Evolutionary conservation across 345 rosid species (phyloP).

Genomic region (Camelina hispida): DNA sequence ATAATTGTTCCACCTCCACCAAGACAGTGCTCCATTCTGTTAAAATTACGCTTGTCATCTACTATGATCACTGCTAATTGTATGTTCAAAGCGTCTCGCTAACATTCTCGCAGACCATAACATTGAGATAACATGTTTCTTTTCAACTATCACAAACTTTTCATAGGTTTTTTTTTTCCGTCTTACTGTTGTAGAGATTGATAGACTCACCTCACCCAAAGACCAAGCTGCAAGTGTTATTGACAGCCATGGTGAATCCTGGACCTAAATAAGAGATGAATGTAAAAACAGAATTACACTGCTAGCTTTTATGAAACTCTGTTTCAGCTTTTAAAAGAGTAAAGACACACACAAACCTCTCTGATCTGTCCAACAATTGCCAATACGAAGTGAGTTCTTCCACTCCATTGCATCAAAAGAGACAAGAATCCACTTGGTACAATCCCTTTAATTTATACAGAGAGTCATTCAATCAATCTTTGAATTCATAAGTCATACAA

Average conservation of each 20-base stretch:
- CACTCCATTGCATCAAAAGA: slow-evolving; percentile 85
- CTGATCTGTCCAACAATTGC: slow-evolving; percentile 54
- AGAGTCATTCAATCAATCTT: too few species aligned
- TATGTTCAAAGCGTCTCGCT: slow-evolving; percentile 1
- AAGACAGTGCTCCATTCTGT: background rate
- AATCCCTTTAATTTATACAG: too few species aligned
- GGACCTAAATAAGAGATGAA: slow-evolving; percentile 51
- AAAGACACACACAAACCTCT: slow-evolving; percentile 54
- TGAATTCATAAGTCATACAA: too few species aligned
- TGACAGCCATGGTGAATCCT: slow-evolving; percentile 65
- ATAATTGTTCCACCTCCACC: slow-evolving; percentile 25
- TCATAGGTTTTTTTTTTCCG: background rate
- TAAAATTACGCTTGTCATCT: background rate
- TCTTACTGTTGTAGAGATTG: background rate
- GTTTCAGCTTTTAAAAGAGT: background rate
- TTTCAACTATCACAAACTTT: background rate
- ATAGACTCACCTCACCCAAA: slow-evolving; percentile 61
- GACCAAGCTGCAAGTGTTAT: slow-evolving; percentile 81
- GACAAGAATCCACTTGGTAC: slow-evolving; percentile 84
- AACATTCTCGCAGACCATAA: background rate
- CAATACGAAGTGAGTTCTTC: slow-evolving; percentile 72
- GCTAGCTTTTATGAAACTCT: background rate
- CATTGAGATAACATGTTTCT: background rate
- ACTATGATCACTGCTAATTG: background rate
- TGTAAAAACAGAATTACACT: background rate